A percentile compares a stretch with the other conserved stretches of the same genome.
phyloP scores from a whole-genome alignment of 192 early-diverging fungal genomes.

The Coemansia sp. region DNA sequence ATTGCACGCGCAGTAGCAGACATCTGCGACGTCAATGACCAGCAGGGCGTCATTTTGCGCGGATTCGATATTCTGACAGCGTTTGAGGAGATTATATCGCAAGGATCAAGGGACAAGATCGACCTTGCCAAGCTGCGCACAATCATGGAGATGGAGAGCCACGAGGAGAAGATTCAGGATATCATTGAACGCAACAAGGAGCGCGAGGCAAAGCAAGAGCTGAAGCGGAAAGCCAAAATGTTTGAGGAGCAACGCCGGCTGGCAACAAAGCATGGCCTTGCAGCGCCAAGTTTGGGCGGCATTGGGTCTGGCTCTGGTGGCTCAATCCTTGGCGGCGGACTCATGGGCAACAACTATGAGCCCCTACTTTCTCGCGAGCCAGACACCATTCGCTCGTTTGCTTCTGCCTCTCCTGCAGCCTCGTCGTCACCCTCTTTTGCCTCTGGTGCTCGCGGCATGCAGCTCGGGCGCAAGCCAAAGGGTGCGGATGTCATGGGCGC shows the following conservation, averaged over 20 bases:
- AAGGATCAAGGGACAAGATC: slow-evolving; percentile 90
- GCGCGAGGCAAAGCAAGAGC: slow-evolving; percentile 94
- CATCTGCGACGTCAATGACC: slow-evolving; percentile 80
- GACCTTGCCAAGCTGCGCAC: slow-evolving; percentile 87
- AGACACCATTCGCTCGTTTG: slow-evolving; percentile 35
- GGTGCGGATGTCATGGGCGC: slow-evolving; percentile 75
- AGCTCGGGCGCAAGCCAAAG: slow-evolving; percentile 88
- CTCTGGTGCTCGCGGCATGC: slow-evolving; percentile 79
- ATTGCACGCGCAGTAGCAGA: slow-evolving; percentile 91
- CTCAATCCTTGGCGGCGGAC: slow-evolving; percentile 54
- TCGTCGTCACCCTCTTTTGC: slow-evolving; percentile 16
- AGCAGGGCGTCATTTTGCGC: slow-evolving; percentile 79
- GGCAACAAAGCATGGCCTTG: slow-evolving; percentile 55
- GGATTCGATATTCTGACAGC: slow-evolving; percentile 87
- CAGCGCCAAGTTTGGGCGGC: slow-evolving; percentile 50
- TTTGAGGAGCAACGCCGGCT: slow-evolving; percentile 89
- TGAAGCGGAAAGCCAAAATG: slow-evolving; percentile 85
- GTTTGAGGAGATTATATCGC: slow-evolving; percentile 94
- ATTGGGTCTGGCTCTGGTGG: slow-evolving; percentile 55
- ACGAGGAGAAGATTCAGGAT: slow-evolving; percentile 96
- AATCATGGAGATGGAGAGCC: slow-evolving; percentile 96
- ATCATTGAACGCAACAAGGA: slow-evolving; percentile 94
- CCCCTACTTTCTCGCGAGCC: slow-evolving; percentile 41
- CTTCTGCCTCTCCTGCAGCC: slow-evolving; percentile 13
- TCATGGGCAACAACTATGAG: slow-evolving; percentile 51